Conservation (phyloP, 352 stramenopile genomes). For the Pseudoperonospora humuli region DNA sequence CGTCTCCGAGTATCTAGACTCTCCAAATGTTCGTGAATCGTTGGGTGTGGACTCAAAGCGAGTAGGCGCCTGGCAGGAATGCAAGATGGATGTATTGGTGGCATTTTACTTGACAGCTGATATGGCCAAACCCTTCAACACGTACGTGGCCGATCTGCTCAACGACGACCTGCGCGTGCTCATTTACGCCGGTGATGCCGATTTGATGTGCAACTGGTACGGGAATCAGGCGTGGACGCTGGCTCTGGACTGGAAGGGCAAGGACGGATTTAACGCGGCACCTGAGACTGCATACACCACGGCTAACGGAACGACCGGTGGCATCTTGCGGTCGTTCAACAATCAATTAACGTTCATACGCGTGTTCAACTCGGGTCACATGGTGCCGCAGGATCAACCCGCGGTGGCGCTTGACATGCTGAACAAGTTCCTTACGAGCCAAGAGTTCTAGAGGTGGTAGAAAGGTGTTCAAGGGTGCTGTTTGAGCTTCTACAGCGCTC, state of each 20-base stretch:
- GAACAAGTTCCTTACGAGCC: slow-evolving; percentile 54
- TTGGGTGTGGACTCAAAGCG: slow-evolving; percentile 41
- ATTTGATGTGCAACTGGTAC: slow-evolving; percentile 96
- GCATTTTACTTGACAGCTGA: slow-evolving; percentile 79
- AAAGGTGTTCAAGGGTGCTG: not conserved
- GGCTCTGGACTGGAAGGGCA: slow-evolving; percentile 87
- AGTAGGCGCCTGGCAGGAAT: slow-evolving; percentile 75
- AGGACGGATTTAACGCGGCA: slow-evolving; percentile 75
- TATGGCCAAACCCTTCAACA: slow-evolving; percentile 88
- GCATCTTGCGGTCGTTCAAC: slow-evolving; percentile 32
- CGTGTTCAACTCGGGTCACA: slow-evolving; percentile 56
- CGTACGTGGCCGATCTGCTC: slow-evolving; percentile 84
- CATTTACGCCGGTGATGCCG: slow-evolving; percentile 94
- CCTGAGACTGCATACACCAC: slow-evolving; percentile 17
- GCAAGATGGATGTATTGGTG: slow-evolving; percentile 88
- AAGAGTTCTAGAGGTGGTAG: slow-evolving; percentile 18
- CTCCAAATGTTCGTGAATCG: slow-evolving; percentile 19
- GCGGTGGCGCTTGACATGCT: slow-evolving; percentile 47
- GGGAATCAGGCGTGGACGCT: slow-evolving; percentile 92
- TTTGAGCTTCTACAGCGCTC: not conserved
- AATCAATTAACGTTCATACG: slow-evolving; percentile 50
- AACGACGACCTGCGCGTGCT: slow-evolving; percentile 68
- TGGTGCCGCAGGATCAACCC: slow-evolving; percentile 55
- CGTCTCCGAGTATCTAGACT: slow-evolving; percentile 70
- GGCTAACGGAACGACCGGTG: slow-evolving; percentile 10